Base-by-base conservation (phyloP, 768 basidiomycete genomes). In the Pulveroboletus sp. region DNA sequence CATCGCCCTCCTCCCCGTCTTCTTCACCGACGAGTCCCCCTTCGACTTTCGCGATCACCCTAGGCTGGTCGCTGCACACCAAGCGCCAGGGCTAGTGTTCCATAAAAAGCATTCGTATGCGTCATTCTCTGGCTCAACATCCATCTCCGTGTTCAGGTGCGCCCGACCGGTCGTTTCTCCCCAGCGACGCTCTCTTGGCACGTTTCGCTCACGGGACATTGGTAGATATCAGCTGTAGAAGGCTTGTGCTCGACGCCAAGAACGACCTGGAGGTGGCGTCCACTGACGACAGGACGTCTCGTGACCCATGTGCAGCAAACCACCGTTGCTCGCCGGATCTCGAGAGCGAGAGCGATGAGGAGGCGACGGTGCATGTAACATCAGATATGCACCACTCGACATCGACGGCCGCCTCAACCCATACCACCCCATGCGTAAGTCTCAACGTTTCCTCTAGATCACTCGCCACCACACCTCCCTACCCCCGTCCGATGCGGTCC, bases 341-440 rank as follows among this genome's bases (percentile, higher is more conserved):
- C 49, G 47, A 57, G 17, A 53, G 44, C 35, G 68, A 60, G 32
- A 55, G 45, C 5, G 51, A 44, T 8, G 54, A 53, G 30, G 57
- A 52, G 27, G 41, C 42, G 32, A 3, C 38, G 6, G 7, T 14
- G 30, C 30, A 18, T 12, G 35, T 21, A 14, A 12, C 38, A 7
- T 28, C 46, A 1, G 27, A 46, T n/a, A 26, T 8, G 1, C 37
- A 44, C 27, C 27, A 21, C 17, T 12, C 44, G 4, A 43, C 2
- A 5, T 11, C 44, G 3, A 43, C 3, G 5, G 12, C 32, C 1
- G 15, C 8, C 37, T 39, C 47, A 26, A 12, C 26, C 18, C 38
- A 15, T 21, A 26, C 30, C 31, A 7, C 45, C 39, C 14, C 49
- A 37, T 47, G 54, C 21, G 61, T 62, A 48, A 62, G 60, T 62